Evolutionary conservation across 2,329 filamentous ascomycete genomes (phyloP), one percentile per base, ranked within the genome.

Genomic region (Tolypocladium ophioglossoides): DNA sequence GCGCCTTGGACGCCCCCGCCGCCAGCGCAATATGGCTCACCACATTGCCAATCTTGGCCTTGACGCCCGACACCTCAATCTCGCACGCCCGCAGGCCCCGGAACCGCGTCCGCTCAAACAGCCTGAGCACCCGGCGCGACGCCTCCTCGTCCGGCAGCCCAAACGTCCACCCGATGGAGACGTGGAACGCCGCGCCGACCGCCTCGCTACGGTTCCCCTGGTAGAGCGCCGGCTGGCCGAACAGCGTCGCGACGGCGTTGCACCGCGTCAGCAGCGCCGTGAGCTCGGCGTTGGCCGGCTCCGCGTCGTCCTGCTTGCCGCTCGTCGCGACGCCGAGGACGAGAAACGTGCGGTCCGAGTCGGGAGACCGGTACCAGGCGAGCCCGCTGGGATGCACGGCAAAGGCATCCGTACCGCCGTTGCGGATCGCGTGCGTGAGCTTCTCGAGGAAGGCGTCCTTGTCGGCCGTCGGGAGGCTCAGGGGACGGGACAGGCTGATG

Each of bases 91-190:
- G 62, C 12, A 80, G 62, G 3, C 58, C 63, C 14, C 54, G 54
- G 48, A 65, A 69, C 38, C 59, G 60, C 34, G 58, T 30, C 8
- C 60, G 35, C 32, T 54, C 55, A 37, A 69, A 66, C 0, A 67
- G 47, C 20, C 57, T 51, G 9, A 67, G 56, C 1, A 63, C 65
- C 32, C 58, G 59, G 6, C 64, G 53, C 2, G 64, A 58, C 63
- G 63, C 51, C 37, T 78, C 74, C 3, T 71, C 55, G 7, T 68
- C 73, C 0, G 82, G 84, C 44, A 73, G 66, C 11, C 74, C 69
- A 57, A 92, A 76, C 1, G 81, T 86, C 94, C 92, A 97, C 0
- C 86, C 94, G 54, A 99, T 82, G 48, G 91, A 96, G 56, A 97
- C 74, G 69, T 99, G 94, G 64, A 96, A 96, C 24, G 79, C 82